Conservation (phyloP, 345 rosid species). For the Citrus sinensis region DVS_A1.0 CM039163.1:49684001-49684500, state of each 20-base stretch:
- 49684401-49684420: conserved; percentile 66
- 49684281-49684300: background rate
- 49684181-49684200: background rate
- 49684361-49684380: background rate
- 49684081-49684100: background rate
- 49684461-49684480: conserved; percentile 98
- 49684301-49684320: background rate
- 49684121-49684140: background rate
- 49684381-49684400: conserved; percentile 6
- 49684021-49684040: background rate
- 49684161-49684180: background rate
- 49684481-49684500: conserved; percentile 96
- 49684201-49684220: background rate
- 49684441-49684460: conserved; percentile 98
- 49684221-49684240: background rate
- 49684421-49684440: conserved; percentile 98
- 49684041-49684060: background rate
- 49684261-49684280: background rate
- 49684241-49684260: background rate
- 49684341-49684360: background rate
- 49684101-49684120: background rate
- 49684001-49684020: background rate
- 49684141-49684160: background rate
- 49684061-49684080: background rate
- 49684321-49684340: background rate